Base-by-base conservation (phyloP, 179 eudicot species). In the Gypsophila paniculata region DNA sequence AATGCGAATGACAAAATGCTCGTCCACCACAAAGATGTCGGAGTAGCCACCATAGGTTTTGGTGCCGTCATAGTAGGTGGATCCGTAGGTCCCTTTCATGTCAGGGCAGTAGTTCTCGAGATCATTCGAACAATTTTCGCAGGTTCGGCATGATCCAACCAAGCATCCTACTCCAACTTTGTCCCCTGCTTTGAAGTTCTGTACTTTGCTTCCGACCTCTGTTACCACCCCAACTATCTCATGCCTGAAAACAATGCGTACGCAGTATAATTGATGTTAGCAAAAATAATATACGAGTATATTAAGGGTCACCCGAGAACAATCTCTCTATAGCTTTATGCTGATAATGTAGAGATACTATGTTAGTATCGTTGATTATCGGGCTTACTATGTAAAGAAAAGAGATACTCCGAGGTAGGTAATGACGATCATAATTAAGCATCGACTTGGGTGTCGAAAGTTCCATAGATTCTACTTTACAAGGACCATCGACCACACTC, bases 91-190 rank as follows among this genome's bases (percentile, higher is more conserved):
- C n/a, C 69, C 34, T 60, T 74, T 78, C 60, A 62, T 26, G 19
- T 74, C 61, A 0, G 78, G 76, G 36, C 84, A 77, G 69, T 81
- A 81, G 49, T 81, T 81, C 26, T 81, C 84, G 12, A 74, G 76
- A 17, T 74, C 15, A 4, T 54, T 68, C 0, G 21, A 36, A 19
- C 84, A 81, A 4, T 38, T 76, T 23, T 67, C 74, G 18, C 84
- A 81, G 0, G 78, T 36, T 17, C 66, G 78, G 51, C 84, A 77
- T 4, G 81, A 81, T 25, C 81, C 81, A 26, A 80, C 72, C 67
- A 80, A 48, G 76, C 83, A 80, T 42, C 83, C 83, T 0, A 80
- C 83, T 1, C 83, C 83, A 23, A 78, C 77, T 55, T 55, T 78
- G 61, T 78, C 77, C 3, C 81, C 81, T 2, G 57, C 53, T 73